Evolutionary conservation across 2,329 filamentous ascomycete genomes (phyloP).

Genomic region (Plenodomus tracheiphilus): DNA sequence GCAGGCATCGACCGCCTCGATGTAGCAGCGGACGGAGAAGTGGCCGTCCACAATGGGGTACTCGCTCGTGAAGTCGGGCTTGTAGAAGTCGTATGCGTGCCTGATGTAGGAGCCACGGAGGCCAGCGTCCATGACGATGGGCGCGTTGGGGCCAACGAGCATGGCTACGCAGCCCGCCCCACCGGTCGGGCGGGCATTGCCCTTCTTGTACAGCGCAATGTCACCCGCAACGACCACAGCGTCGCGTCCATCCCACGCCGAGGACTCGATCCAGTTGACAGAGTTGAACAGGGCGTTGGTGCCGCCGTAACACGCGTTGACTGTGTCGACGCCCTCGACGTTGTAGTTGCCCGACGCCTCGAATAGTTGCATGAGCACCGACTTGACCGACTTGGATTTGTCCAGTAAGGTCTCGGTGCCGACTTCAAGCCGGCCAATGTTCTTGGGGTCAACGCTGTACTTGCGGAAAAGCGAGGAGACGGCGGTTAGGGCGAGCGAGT

Average conservation of each 20-base stretch:
- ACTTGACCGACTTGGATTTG: slow-evolving; percentile 61
- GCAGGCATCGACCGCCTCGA: slow-evolving; percentile 56
- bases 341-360: slow-evolving; percentile 57
- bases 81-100: slow-evolving; percentile 60
- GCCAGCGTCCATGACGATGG: slow-evolving; percentile 54
- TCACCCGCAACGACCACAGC: slow-evolving; percentile 58
- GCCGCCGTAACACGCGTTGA: slow-evolving; percentile 59
- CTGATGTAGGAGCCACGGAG: slow-evolving; percentile 56
- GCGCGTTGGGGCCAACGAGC: slow-evolving; percentile 56
- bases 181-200: slow-evolving; percentile 56
- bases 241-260: slow-evolving; percentile 57
- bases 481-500: slow-evolving; percentile 57
- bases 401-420: slow-evolving; percentile 59
- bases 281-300: slow-evolving; percentile 60
- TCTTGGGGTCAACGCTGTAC: slow-evolving; percentile 56
- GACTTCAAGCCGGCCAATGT: slow-evolving; percentile 57
- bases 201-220: slow-evolving; percentile 60
- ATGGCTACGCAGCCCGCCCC: slow-evolving; percentile 59
- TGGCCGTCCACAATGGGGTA: slow-evolving; percentile 59
- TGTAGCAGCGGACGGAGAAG: slow-evolving; percentile 58
- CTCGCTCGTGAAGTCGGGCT: slow-evolving; percentile 58
- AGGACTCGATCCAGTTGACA: slow-evolving; percentile 59
- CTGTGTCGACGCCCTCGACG: slow-evolving; percentile 57
- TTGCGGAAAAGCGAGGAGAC: slow-evolving; percentile 57
- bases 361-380: slow-evolving; percentile 58